Evolutionary conservation across 1,284 basidiomycete species (phyloP).

Genomic region (Agaricales sp.): DNA sequence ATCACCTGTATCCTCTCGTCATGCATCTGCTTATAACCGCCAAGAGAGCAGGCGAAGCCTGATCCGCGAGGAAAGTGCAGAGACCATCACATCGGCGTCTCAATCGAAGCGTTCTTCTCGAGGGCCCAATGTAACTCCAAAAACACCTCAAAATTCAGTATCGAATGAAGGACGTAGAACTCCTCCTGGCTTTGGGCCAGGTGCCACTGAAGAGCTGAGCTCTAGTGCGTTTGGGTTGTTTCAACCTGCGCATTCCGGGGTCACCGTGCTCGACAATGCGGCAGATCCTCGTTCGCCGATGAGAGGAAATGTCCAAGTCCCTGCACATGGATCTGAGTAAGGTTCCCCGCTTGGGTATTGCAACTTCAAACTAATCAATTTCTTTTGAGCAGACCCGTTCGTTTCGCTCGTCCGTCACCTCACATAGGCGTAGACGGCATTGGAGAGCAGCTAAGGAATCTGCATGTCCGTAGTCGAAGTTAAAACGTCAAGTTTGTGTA

Average conservation of each 20-base stretch:
- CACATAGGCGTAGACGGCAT: neutral
- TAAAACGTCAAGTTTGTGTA: neutral
- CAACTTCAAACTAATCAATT: neutral
- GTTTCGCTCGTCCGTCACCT: neutral
- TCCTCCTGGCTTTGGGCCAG: neutral
- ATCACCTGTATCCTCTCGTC: too few relatives aligned
- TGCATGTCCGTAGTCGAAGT: neutral
- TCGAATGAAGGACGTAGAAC: neutral
- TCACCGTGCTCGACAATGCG: neutral
- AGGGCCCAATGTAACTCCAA: too few relatives aligned
- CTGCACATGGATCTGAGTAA: neutral
- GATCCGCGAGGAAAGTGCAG: too few relatives aligned
- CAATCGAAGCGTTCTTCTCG: too few relatives aligned
- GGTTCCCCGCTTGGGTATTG: neutral
- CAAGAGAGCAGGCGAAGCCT: too few relatives aligned
- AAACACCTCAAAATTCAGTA: too few relatives aligned
- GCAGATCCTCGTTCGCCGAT: neutral
- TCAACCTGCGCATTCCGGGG: slow-evolving; percentile 1
- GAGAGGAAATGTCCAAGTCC: neutral
- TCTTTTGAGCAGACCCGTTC: neutral
- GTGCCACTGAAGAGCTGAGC: neutral
- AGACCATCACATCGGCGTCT: too few relatives aligned
- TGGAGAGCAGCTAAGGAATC: neutral
- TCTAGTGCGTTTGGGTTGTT: neutral
- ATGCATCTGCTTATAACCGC: too few relatives aligned